These are phyloP conservation scores for Haematococcus lacustris DNA, from an alignment of 139 green algal genomes.

Conservation along the genomic window DNA sequence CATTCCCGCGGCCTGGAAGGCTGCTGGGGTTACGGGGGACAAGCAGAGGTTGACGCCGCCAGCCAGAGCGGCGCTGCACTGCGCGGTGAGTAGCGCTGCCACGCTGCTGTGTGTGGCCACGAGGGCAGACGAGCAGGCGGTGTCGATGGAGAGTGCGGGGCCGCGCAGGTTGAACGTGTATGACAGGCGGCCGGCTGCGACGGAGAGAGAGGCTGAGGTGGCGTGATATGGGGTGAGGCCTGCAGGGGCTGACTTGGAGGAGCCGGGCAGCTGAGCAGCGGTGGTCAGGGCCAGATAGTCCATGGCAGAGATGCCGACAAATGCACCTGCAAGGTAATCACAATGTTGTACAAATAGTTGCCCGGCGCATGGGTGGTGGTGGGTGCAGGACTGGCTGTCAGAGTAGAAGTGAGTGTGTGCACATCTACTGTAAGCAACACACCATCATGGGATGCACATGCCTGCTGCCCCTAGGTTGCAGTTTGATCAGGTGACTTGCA, in stretches of 20 bases:
- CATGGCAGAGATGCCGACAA: conserved; percentile 49
- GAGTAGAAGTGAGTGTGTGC: background rate
- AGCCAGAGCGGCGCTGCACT: conserved; percentile 25
- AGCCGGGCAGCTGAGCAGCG: background rate
- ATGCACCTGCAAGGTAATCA: conserved; percentile 14
- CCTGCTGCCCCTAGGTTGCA: no score
- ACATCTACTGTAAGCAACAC: no score
- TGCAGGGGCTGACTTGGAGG: conserved; percentile 5
- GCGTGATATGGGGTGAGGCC: conserved; percentile 38
- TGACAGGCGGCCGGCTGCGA: conserved; percentile 62
- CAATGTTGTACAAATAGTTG: background rate
- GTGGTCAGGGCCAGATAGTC: conserved; percentile 29
- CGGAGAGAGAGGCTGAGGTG: conserved; percentile 55
- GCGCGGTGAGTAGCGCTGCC: conserved; percentile 17
- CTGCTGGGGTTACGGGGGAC: conserved; percentile 42
- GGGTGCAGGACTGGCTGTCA: background rate
- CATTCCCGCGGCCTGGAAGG: conserved; percentile 57
- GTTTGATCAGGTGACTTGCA: no score
- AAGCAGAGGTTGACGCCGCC: conserved; percentile 47
- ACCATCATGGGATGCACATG: no score
- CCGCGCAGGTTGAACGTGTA: conserved; percentile 72
- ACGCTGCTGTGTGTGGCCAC: conserved; percentile 51
- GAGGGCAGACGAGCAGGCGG: conserved; percentile 83
- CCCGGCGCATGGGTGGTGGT: background rate
- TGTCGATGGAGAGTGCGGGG: conserved; percentile 68